Evolutionary conservation across 1,284 basidiomycete genomes (phyloP).

Genomic region (Meira miltonrushii): DNA sequence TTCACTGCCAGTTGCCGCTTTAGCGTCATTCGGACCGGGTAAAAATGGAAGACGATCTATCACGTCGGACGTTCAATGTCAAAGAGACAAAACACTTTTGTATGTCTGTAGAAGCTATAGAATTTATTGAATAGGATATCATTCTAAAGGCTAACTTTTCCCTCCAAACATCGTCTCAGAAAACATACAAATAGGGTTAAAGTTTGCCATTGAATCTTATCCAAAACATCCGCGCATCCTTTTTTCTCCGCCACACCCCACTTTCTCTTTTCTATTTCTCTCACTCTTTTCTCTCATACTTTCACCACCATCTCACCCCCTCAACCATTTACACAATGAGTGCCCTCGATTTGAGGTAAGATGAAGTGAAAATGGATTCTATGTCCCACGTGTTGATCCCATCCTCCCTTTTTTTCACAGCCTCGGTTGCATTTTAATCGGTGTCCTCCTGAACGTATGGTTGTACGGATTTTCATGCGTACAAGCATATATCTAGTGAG

Average conservation of each 20-base stretch:
- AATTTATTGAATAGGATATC: too few species aligned
- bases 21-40: too few species aligned
- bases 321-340: neutral
- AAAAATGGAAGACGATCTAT: too few species aligned
- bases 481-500: conserved; percentile 40
- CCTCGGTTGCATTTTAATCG: conserved; percentile 45
- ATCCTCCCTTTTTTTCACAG: conserved; percentile 10
- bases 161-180: too few species aligned
- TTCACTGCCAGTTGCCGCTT: too few species aligned
- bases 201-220: too few species aligned
- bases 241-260: neutral
- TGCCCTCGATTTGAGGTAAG: conserved; percentile 1
- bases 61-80: too few species aligned
- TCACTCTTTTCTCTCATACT: neutral
- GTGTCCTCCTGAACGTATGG: conserved; percentile 41
- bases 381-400: neutral
- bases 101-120: too few species aligned
- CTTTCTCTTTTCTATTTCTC: neutral
- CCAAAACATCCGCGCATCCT: neutral
- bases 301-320: neutral
- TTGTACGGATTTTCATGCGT: conserved; percentile 41
- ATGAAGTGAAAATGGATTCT: neutral
- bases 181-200: too few species aligned
- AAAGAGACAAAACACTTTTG: too few species aligned
- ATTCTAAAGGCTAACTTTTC: too few species aligned